Evolutionary conservation across 2,329 filamentous ascomycete genomes (phyloP).

Genomic region (Aspergillus aculeatus): DNA sequence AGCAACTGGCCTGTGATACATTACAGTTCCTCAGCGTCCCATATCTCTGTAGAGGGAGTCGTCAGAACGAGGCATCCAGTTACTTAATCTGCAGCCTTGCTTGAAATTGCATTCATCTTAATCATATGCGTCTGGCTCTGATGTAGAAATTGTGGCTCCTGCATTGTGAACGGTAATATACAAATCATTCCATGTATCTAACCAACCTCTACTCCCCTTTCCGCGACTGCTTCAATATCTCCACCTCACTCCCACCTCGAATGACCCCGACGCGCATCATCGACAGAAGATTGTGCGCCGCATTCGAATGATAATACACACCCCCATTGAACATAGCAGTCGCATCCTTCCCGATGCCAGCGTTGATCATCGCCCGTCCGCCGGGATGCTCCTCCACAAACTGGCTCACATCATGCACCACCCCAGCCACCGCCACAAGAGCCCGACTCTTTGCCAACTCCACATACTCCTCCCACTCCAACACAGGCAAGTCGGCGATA

Average conservation of each 20-base stretch:
- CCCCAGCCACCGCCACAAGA: conserved; percentile 11
- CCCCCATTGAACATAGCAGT: conserved; percentile 18
- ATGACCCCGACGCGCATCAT: conserved; percentile 7
- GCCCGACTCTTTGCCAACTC: background rate
- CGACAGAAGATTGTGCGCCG: conserved; percentile 12
- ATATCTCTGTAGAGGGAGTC: no score
- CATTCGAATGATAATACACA: conserved; percentile 19
- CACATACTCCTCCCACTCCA: conserved; percentile 15
- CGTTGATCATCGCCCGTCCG: conserved; percentile 6
- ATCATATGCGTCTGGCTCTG: no score
- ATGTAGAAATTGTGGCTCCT: no score
- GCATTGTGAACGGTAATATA: no score
- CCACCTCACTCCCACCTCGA: conserved; percentile 2
- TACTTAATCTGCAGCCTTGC: no score
- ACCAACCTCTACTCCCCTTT: background rate
- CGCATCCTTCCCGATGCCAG: conserved; percentile 14
- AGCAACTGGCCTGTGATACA: no score
- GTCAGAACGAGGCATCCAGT: no score
- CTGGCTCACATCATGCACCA: conserved; percentile 15
- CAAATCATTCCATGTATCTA: no score
- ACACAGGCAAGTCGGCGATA: conserved; percentile 6
- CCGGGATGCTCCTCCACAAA: conserved; percentile 18
- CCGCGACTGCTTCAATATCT: conserved; percentile 2
- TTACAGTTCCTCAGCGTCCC: no score
- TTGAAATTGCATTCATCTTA: no score